Evolutionary conservation across 768 basidiomycete species (phyloP), one percentile per base, ranked within the genome.

Genomic region (Phaeolepiota aurea): DNA sequence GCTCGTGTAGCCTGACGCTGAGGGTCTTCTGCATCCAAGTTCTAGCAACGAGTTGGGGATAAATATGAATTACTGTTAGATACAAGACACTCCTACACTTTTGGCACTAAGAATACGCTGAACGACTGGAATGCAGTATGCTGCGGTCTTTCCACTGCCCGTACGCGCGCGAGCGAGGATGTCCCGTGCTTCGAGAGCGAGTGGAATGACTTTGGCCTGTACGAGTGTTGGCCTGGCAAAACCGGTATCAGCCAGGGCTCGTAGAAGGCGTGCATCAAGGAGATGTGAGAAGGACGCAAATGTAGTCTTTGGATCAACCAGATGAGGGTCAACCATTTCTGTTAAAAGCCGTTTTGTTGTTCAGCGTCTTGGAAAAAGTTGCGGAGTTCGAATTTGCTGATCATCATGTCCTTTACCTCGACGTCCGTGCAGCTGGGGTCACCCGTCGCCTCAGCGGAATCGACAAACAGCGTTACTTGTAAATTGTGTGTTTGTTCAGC

Each of bases 61-160:
- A 32, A 35, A 9, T 15, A 25, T 40, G 18, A 1, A 37, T 15
- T 4, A 19, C 34, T 12, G 38, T 15, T 25, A 38, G 30, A 36
- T 13, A 41, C 34, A 37, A 47, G 52, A 54, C 50, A 50, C 44
- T 72, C 82, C 61, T 58, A 90, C 90, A 57, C 65, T 69, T 74
- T 92, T 93, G 2, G 76, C 74, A 46, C 69, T 76, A 40, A 97
- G 54, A 16, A 98, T 80, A 58, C 90, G 93, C 57, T 98, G 92
- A 0, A 89, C 68, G 18, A 93, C 64, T 0, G 96, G 96, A 7
- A 98, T 72, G 51, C 87, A 89, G 57, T 99, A 99, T 2, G 96
- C 91, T 3, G 87, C 89, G 0, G 96, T 99, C 67, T 99, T 99
- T 18, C 96, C 96, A 43, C 88, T 92, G 13, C 96, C 96, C 2